Conservation (phyloP, 768 basidiomycete genomes). For the Suillus brevipes region DNA sequence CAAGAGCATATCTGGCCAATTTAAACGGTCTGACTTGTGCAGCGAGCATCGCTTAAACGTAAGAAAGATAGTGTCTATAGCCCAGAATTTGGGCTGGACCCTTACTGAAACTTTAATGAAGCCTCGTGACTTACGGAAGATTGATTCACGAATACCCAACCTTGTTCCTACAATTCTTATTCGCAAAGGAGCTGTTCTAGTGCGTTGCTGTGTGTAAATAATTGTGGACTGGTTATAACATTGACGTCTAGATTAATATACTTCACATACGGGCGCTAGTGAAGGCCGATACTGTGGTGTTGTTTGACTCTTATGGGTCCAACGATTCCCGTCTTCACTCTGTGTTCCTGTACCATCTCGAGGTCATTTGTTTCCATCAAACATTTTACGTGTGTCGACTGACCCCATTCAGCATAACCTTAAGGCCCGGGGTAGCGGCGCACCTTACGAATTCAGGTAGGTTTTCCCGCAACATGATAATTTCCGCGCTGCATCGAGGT, state of each 20-base stretch:
- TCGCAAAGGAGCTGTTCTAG: constrained; percentile 84
- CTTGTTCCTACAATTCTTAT: constrained; percentile 92
- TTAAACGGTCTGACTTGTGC: constrained; percentile 89
- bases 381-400: constrained; percentile 12
- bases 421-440: constrained; percentile 62
- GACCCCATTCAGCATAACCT: constrained; percentile 68
- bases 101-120: constrained; percentile 36
- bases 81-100: constrained; percentile 19
- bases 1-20: constrained; percentile 84
- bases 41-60: constrained; percentile 88
- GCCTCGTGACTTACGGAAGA: constrained; percentile 96
- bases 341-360: constrained; percentile 84
- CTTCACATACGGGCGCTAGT: constrained; percentile 94
- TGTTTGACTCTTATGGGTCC: constrained; percentile 92
- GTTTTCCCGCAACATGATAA: constrained; percentile 20
- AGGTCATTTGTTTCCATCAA: constrained; percentile 45
- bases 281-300: constrained; percentile 86
- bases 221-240: constrained; percentile 13
- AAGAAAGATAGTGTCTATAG: constrained; percentile 24
- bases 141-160: constrained; percentile 92
- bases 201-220: constrained; percentile 37
- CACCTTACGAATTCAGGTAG: constrained; percentile 89
- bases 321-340: constrained; percentile 84
- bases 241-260: constrained; percentile 69
- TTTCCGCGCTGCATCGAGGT: constrained; percentile 16